Evolutionary conservation across 2,329 filamentous ascomycete species (phyloP), one percentile per base, ranked within the genome.

Genomic region (Nigrospora oryzae): DNA sequence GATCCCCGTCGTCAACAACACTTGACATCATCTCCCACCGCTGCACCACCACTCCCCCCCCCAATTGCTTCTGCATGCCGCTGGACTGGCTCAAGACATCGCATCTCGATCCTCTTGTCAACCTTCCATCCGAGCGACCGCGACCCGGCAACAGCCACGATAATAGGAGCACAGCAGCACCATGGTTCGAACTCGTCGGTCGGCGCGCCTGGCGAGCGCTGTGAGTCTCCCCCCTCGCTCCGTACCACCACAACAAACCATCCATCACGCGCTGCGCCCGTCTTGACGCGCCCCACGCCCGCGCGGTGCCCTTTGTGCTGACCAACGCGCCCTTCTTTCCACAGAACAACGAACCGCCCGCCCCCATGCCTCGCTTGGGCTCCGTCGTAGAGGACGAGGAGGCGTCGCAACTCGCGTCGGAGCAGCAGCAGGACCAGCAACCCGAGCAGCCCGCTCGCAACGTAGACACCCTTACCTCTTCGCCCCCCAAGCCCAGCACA

Each of bases 361-460:
- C 46, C 43, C 32, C 56, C 51, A 34, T 63, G 56, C 45, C 64
- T 72, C 31, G 54, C 41, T 38, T 56, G 34, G 47, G 62, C 11
- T 67, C 72, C 23, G 64, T 78, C 17, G 49, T 57, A 32, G 75
- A 79, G 51, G 57, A 59, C 42, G 59, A 67, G 44, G 70, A 74
- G 45, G 59, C 53, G 7, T 58, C 63, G 15, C n/a, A 17, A 17
- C 35, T n/a, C 35, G 35, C 6, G 35, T 36, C n/a, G 2, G 14
- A 17, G 17, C 35, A 36, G 17, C 35, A 36, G 17, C 17, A 36
- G 14, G 17, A 36, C 17, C 17, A 36, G 14, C 42, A 50, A 10
- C 39, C 52, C 5, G 52, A 63, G 30, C 53, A 54, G 17, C 49
- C 56, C 23, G 51, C 53, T 36, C 56, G 54, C 42, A 59, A 55